Conservation (phyloP, 306 rosid species). For the Gynostemma pentaphyllum region DNA sequence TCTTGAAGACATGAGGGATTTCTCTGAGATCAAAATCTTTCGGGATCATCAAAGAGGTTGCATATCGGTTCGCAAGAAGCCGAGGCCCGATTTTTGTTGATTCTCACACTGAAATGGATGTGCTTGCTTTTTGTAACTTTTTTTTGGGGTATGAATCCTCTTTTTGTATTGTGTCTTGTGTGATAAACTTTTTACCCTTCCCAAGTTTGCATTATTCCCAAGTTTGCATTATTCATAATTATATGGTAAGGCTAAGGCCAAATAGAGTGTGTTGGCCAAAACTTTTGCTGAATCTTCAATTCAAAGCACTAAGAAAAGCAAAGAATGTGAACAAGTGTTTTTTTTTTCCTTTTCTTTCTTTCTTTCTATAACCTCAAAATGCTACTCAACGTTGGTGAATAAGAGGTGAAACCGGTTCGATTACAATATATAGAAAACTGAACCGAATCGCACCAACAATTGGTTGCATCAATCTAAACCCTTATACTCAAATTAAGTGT, state of each 20-base stretch:
- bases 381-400: too few species aligned
- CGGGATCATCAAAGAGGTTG: conserved; percentile 85
- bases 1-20: conserved; percentile 76
- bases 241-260: background rate
- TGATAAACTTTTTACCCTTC: too few species aligned
- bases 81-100: conserved; percentile 72
- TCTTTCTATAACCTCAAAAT: too few species aligned
- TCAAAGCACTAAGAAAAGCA: background rate
- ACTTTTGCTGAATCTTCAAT: background rate
- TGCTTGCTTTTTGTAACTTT: background rate
- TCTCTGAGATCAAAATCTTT: conserved; percentile 74
- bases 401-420: too few species aligned
- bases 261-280: background rate
- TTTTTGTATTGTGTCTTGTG: too few species aligned
- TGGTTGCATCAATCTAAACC: too few species aligned
- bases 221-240: background rate
- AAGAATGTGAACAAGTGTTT: background rate
- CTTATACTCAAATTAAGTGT: too few species aligned
- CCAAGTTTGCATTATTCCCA: background rate
- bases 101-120: background rate
- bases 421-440: too few species aligned
- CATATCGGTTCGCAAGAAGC: conserved; percentile 66
- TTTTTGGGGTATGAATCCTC: background rate
- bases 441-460: too few species aligned
- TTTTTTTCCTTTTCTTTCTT: too few species aligned